phyloP scores from a whole-genome alignment of 2,329 filamentous ascomycete species.

The Teratosphaeria nubilosa region DNA sequence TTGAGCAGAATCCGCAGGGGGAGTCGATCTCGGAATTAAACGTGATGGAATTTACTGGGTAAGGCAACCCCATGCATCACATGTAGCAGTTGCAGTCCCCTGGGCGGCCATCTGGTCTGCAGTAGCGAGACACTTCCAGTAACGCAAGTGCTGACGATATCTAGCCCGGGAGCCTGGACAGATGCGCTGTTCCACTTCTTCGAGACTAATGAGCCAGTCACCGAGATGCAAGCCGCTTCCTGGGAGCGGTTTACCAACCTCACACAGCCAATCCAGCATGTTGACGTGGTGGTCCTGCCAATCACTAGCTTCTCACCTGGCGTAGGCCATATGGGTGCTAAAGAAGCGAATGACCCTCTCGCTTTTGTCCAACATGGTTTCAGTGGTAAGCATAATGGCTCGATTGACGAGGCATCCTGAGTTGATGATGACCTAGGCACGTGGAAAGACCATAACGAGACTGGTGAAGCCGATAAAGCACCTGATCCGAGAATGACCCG shows the following conservation, averaged over 20 bases:
- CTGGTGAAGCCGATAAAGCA: neutral
- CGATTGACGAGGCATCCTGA: neutral
- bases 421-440: neutral
- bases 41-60: conserved; percentile 84
- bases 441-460: neutral
- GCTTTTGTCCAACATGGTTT: conserved; percentile 97
- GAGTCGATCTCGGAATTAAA: conserved; percentile 52
- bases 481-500: no score
- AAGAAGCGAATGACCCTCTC: conserved; percentile 83
- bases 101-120: neutral
- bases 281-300: conserved; percentile 85
- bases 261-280: conserved; percentile 70
- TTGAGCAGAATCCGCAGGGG: conserved; percentile 57
- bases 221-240: conserved; percentile 62
- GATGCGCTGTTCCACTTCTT: conserved; percentile 86
- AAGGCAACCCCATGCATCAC: neutral
- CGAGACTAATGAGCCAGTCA: conserved; percentile 80
- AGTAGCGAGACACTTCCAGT: neutral
- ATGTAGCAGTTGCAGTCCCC: neutral
- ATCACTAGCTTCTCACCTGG: conserved; percentile 97
- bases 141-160: neutral
- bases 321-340: conserved; percentile 83
- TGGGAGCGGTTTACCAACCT: conserved; percentile 87
- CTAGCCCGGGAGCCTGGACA: conserved; percentile 74
- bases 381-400: conserved; percentile 53